Evolutionary conservation across 441 rosid genomes (phyloP).

Genomic region (Melastoma candidum): DNA sequence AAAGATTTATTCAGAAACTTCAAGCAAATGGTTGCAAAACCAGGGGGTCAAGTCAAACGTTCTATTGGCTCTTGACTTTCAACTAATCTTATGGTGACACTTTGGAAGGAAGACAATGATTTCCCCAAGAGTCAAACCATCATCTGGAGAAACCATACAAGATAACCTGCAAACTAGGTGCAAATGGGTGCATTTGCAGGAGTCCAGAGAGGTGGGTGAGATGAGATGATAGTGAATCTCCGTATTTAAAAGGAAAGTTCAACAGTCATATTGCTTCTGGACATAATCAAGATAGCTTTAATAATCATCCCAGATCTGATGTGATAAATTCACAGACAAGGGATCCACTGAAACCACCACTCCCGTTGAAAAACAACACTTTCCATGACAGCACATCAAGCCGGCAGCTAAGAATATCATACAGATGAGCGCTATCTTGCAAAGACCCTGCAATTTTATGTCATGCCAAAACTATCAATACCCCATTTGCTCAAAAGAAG

Average conservation of each 20-base stretch:
- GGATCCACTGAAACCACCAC: slow-evolving; percentile 39
- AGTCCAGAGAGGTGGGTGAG: too few species aligned
- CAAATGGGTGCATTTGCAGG: too few species aligned
- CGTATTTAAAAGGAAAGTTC: neutral
- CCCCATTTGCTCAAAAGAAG: slow-evolving; percentile 28
- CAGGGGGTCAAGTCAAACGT: too few species aligned
- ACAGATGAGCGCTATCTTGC: slow-evolving; percentile 53
- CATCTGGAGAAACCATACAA: too few species aligned
- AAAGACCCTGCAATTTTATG: slow-evolving; percentile 69
- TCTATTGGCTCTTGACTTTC: too few species aligned
- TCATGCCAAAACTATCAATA: slow-evolving; percentile 69
- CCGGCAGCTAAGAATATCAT: slow-evolving; percentile 70
- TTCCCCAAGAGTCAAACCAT: too few species aligned
- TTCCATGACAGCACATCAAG: slow-evolving; percentile 67
- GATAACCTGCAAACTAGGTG: too few species aligned
- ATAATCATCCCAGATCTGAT: neutral
- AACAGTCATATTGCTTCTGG: slow-evolving; percentile 1
- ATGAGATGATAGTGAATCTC: too few species aligned
- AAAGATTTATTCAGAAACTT: too few species aligned
- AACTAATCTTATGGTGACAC: too few species aligned
- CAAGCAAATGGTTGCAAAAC: too few species aligned
- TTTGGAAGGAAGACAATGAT: too few species aligned
- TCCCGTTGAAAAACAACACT: slow-evolving; percentile 48
- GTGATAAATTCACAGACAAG: slow-evolving; percentile 14
- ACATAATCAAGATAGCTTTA: slow-evolving; percentile 4